These are phyloP conservation scores for Karstenula rhodostoma DNA, from an alignment of 2,329 filamentous ascomycete species.

Conservation along the genomic window DNA sequence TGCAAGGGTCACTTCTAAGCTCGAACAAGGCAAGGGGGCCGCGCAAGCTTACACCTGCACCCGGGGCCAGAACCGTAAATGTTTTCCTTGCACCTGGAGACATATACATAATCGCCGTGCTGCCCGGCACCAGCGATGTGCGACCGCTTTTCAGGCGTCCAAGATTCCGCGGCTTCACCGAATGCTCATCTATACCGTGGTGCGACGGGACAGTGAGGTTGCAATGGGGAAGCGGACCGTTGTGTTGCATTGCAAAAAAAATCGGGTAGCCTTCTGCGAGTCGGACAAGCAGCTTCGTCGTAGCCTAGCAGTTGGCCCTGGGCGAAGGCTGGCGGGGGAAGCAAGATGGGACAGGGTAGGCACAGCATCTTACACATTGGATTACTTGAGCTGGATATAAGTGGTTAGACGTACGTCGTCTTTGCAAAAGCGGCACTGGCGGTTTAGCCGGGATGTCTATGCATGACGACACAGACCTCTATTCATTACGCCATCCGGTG, in stretches of 20 bases:
- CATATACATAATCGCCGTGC: background rate
- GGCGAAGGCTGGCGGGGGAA: background rate
- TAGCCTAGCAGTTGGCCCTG: background rate
- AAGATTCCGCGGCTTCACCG: background rate
- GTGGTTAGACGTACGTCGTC: background rate
- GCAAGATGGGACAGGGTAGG: background rate
- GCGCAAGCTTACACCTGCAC: background rate
- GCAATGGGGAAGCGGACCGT: background rate
- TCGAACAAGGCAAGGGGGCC: background rate
- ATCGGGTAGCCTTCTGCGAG: background rate
- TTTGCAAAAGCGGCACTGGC: background rate
- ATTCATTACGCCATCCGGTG: background rate
- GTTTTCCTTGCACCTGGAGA: background rate
- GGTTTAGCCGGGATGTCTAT: background rate
- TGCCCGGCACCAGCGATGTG: background rate
- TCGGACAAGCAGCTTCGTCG: too few species aligned
- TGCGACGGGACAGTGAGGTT: background rate
- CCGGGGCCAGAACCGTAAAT: background rate
- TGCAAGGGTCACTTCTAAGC: background rate
- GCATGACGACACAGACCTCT: background rate
- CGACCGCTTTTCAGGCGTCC: background rate
- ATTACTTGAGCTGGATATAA: background rate
- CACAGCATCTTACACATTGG: background rate
- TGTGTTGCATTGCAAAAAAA: background rate
- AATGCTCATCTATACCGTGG: background rate